phyloP scores from a whole-genome alignment of 2,329 filamentous ascomycete genomes.

The Hypoxylon sp. region DNA sequence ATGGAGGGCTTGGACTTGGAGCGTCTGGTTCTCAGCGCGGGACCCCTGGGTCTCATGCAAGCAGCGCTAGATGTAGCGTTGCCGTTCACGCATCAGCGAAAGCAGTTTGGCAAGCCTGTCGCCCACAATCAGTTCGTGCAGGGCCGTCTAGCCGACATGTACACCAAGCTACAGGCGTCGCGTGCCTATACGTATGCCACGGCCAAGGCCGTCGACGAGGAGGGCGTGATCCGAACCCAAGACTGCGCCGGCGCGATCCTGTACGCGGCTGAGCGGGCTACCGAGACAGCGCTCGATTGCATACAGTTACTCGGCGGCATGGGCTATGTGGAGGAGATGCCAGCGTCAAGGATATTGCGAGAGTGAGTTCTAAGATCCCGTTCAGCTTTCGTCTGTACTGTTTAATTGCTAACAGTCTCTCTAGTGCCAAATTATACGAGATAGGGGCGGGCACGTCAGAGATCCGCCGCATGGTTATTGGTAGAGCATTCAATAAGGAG shows the following conservation, averaged over 20 bases:
- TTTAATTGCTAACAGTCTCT: conserved; percentile 51
- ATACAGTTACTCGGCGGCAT: conserved; percentile 95
- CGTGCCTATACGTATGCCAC: conserved; percentile 90
- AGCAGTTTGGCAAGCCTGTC: conserved; percentile 89
- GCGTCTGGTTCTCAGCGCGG: conserved; percentile 89
- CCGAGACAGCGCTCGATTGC: conserved; percentile 87
- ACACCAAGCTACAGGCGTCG: conserved; percentile 89
- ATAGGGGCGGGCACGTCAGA: conserved; percentile 98
- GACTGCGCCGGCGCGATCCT: conserved; percentile 96
- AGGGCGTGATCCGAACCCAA: conserved; percentile 81
- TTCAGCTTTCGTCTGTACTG: neutral
- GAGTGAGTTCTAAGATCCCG: conserved; percentile 63
- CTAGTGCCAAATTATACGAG: conserved; percentile 84
- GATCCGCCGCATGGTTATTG: conserved; percentile 94
- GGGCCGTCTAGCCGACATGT: conserved; percentile 96
- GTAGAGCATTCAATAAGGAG: conserved; percentile 90
- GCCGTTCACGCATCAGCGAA: conserved; percentile 89
- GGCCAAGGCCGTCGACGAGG: conserved; percentile 84
- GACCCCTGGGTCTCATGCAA: conserved; percentile 95
- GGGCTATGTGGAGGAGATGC: conserved; percentile 96
- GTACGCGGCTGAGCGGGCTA: conserved; percentile 92
- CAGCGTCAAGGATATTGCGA: conserved; percentile 85
- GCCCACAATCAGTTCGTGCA: conserved; percentile 95
- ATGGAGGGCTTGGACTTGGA: conserved; percentile 98
- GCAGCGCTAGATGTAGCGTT: conserved; percentile 86